A percentile compares a stretch with the other conserved stretches of the same genome.
These are phyloP conservation scores for Aristolochia fimbriata DNA, from an alignment of 164 flowering plant genomes.

Conservation along the genomic window DNA sequence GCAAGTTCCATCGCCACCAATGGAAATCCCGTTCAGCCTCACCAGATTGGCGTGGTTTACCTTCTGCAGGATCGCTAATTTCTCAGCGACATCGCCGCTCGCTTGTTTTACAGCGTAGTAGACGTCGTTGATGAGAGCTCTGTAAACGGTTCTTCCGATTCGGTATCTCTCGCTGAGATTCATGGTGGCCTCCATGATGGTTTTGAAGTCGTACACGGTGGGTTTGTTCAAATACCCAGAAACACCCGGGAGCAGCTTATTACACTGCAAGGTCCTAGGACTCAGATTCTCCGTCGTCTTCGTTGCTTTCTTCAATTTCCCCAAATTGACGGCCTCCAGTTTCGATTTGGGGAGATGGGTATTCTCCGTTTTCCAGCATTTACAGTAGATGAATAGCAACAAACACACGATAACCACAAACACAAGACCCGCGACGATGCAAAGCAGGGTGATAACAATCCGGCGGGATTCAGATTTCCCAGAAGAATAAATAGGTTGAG, in stretches of 20 bases:
- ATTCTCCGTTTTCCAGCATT: conserved; percentile 12
- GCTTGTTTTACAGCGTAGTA: conserved; percentile 40
- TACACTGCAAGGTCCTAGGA: conserved; percentile 23
- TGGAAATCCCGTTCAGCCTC: conserved; percentile 41
- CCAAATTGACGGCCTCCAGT: conserved; percentile 21
- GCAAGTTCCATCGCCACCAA: conserved; percentile 22
- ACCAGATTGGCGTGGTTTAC: conserved; percentile 61
- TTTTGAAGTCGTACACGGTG: conserved; percentile 29
- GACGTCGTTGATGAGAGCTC: conserved; percentile 35
- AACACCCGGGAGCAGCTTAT: conserved; percentile 44
- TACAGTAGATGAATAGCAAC: conserved; percentile 6
- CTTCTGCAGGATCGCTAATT: conserved; percentile 50
- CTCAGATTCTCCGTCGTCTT: conserved; percentile 14
- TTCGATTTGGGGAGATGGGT: conserved; percentile 20
- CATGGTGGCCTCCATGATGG: conserved; percentile 51
- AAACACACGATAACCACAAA: not conserved
- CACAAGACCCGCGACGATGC: conserved; percentile 7
- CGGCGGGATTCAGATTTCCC: conserved; percentile 2
- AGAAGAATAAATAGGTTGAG: conserved; percentile 10
- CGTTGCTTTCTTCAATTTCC: conserved; percentile 13
- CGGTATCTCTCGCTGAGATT: conserved; percentile 31
- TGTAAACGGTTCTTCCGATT: conserved; percentile 50
- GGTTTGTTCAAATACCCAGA: conserved; percentile 50
- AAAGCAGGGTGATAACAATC: conserved; percentile 2
- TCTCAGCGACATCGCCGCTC: conserved; percentile 40